A percentile compares a stretch with the other conserved stretches of the same genome.
Conservation (phyloP, 1,284 basidiomycete species). For the Trametes sp. region DNA sequence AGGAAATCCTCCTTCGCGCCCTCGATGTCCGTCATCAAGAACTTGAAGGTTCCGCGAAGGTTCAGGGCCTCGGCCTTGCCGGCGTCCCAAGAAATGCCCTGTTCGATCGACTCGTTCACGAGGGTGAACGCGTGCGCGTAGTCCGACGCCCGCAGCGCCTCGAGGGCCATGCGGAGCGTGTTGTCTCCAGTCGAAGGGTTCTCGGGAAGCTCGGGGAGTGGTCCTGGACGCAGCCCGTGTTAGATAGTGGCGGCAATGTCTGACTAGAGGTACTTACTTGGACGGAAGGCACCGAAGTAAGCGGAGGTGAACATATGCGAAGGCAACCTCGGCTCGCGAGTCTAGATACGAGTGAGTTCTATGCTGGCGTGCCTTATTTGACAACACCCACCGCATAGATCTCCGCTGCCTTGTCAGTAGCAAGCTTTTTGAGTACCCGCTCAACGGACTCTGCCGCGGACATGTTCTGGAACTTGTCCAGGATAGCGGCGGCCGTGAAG, state of each 20-base stretch:
- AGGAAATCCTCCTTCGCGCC: conserved; percentile 91
- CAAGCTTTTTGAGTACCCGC: conserved; percentile 89
- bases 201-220: conserved; percentile 80
- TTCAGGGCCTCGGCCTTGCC: conserved; percentile 92
- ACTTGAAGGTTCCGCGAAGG: conserved; percentile 97
- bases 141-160: conserved; percentile 89
- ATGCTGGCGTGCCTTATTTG: not conserved
- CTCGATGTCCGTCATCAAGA: conserved; percentile 86
- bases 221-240: conserved; percentile 58
- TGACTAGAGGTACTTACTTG: conserved; percentile 59
- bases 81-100: conserved; percentile 82
- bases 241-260: too few relatives aligned
- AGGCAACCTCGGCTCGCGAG: conserved; percentile 86
- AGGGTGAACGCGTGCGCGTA: conserved; percentile 86
- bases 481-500: conserved; percentile 94
- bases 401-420: conserved; percentile 75
- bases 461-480: conserved; percentile 93
- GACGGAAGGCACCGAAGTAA: conserved; percentile 97
- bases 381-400: conserved; percentile 62
- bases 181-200: conserved; percentile 82
- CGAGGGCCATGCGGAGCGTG: conserved; percentile 82
- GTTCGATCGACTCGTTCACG: conserved; percentile 87
- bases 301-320: conserved; percentile 94
- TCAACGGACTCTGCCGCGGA: conserved; percentile 86
- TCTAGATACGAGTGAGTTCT: conserved; percentile 29